phyloP scores from a whole-genome alignment of 1,284 basidiomycete genomes.

The Ceraceosorus bombacis region DNA sequence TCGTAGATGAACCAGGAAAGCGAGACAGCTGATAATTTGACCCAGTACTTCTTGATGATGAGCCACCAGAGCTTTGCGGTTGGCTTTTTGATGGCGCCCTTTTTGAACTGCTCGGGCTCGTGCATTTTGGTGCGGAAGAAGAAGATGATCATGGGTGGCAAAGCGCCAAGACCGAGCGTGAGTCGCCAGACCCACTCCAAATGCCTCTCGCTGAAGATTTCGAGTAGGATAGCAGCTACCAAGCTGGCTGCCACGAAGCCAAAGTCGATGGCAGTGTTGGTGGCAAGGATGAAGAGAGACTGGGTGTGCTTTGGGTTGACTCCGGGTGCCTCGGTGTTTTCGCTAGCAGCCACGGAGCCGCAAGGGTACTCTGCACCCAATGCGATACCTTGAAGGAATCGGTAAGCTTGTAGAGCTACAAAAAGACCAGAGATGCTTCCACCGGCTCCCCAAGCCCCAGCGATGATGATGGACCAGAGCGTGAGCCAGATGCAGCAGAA shows the following conservation, averaged over 20 bases:
- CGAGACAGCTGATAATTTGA: slow-evolving; percentile 62
- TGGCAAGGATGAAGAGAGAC: slow-evolving; percentile 75
- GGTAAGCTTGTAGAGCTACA: slow-evolving; percentile 69
- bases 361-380: slow-evolving; percentile 84
- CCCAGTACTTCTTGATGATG: slow-evolving; percentile 72
- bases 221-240: slow-evolving; percentile 60
- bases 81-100: slow-evolving; percentile 62
- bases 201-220: slow-evolving; percentile 57
- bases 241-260: slow-evolving; percentile 78
- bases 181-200: slow-evolving; percentile 57
- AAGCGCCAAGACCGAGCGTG: slow-evolving; percentile 74
- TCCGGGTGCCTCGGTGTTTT: slow-evolving; percentile 68
- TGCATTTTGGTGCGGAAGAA: slow-evolving; percentile 79
- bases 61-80: slow-evolving; percentile 69
- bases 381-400: slow-evolving; percentile 46
- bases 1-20: slow-evolving; percentile 57
- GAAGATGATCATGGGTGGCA: slow-evolving; percentile 73
- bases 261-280: slow-evolving; percentile 72
- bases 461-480: slow-evolving; percentile 56
- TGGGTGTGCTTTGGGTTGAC: slow-evolving; percentile 73
- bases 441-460: slow-evolving; percentile 72
- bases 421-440: slow-evolving; percentile 64
- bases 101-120: slow-evolving; percentile 62
- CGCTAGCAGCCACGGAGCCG: slow-evolving; percentile 81
- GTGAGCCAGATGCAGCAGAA: slow-evolving; percentile 40